Evolutionary conservation across 495 filamentous ascomycete species (phyloP).

Genomic region (Lindgomyces ingoldianus): DNA sequence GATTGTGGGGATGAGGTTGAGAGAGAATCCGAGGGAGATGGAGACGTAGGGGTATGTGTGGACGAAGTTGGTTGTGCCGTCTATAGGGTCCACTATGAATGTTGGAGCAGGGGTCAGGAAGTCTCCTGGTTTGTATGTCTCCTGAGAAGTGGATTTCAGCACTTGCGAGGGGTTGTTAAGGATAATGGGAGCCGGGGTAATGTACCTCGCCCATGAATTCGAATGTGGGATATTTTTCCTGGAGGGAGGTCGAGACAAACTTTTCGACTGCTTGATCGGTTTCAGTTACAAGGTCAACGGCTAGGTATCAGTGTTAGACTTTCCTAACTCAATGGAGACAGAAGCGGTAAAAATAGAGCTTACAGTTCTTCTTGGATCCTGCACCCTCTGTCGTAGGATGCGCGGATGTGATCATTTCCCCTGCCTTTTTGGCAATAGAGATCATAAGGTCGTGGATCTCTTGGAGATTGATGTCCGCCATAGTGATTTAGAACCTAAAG

Average conservation of each 20-base stretch:
- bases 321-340: too few species aligned
- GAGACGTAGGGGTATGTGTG: constrained; percentile 78
- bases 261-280: constrained; percentile 81
- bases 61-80: constrained; percentile 88
- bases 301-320: constrained; percentile 6
- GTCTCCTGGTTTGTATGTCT: constrained; percentile 73
- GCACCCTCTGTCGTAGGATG: constrained; percentile 63
- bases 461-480: constrained; percentile 62
- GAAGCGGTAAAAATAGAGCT: constrained; percentile 26
- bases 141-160: constrained; percentile 41
- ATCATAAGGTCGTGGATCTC: constrained; percentile 81
- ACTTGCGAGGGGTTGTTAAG: not conserved
- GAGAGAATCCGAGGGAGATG: constrained; percentile 76
- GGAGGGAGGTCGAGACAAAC: constrained; percentile 67
- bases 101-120: constrained; percentile 69
- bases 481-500: not conserved
- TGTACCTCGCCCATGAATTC: constrained; percentile 35
- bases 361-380: constrained; percentile 86
- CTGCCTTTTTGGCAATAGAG: constrained; percentile 72
- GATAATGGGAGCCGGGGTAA: not conserved
- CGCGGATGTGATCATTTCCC: constrained; percentile 76
- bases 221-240: constrained; percentile 65
- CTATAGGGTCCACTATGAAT: constrained; percentile 87
- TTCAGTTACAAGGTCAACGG: constrained; percentile 83
- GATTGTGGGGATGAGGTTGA: constrained; percentile 63